Evolutionary conservation across 495 filamentous ascomycete genomes (phyloP), one percentile per base, ranked within the genome.

Genomic region (Cladorrhinum samala): DNA sequence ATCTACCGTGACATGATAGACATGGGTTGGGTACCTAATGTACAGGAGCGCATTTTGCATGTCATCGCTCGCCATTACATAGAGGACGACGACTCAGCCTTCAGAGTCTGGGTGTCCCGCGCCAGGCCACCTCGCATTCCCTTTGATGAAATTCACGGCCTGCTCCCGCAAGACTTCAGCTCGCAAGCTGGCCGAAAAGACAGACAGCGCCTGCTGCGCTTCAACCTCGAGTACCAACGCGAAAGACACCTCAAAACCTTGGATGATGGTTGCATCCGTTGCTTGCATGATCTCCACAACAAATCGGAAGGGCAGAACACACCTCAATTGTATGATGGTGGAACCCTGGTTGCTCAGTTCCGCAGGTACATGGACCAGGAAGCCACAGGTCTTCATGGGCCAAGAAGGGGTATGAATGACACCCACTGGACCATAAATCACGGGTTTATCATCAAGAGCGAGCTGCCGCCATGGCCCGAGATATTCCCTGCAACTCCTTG

Each of bases 21-120:
- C n/a, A n/a, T n/a, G n/a, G n/a, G n/a, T n/a, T n/a, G n/a, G n/a
- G n/a, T n/a, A n/a, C 18, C 23, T 6, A 55, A 24, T 33, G 1
- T 62, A 8, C 49, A 46, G 3, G 27, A 58, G 0, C 47, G 55
- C 16, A 24, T 64, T 6, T 30, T 69, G 16, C 59, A 66, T 19
- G 51, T 68, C 2, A 53, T 68, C 17, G 58, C 59, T 49, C 52
- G 54, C 9, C 60, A 70, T 46, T 70, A 68, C 53, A 40, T 71
- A n/a, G 61, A 68, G 40, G 50, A 39, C 7, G 60, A 61, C 21
- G 51, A 60, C 17, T 52, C 61, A 9, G 54, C 54, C 11, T 49
- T 68, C n/a, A 56, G 61, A 11, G 49, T 50, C 2, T 66, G 59
- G 58, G 48, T 67, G 16, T 52, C 53, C 7, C 54, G 44, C 41